Percentiles rank a stretch among this genome's conserved stretches.
phyloP scores from a whole-genome alignment of 1,284 basidiomycete genomes.

The Stygiomarasmius scandens region DNA sequence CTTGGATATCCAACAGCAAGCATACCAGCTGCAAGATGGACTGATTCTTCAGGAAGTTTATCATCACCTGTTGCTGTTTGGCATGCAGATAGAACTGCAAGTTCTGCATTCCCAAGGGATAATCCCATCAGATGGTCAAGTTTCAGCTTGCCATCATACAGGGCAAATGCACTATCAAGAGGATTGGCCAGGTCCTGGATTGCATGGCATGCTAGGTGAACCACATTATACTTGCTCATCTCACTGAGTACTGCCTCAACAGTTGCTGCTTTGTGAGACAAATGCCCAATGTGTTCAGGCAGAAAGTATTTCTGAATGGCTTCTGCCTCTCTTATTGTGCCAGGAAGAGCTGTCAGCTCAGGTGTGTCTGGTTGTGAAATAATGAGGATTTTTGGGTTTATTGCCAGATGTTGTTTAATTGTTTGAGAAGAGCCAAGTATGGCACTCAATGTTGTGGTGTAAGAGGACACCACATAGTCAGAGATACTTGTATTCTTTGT shows the following conservation, averaged over 20 bases:
- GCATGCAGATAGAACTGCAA: too few species aligned
- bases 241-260: slow-evolving; percentile 7
- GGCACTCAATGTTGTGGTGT: too few species aligned
- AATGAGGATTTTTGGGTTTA: background rate
- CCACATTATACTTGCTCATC: slow-evolving; percentile 11
- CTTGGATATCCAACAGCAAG: slow-evolving; percentile 19
- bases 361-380: slow-evolving; percentile 3
- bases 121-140: too few species aligned
- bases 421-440: background rate
- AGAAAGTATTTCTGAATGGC: background rate
- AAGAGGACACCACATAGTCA: slow-evolving; percentile 16
- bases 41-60: slow-evolving; percentile 19
- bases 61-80: too few species aligned
- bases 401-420: background rate
- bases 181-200: slow-evolving; percentile 16
- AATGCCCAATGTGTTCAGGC: background rate
- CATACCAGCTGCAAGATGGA: slow-evolving; percentile 21
- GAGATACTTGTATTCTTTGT: slow-evolving; percentile 2
- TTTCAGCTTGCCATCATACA: too few species aligned
- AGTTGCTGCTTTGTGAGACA: slow-evolving; percentile 9
- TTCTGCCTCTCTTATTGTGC: background rate
- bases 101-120: too few species aligned
- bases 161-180: too few species aligned
- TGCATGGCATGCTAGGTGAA: slow-evolving; percentile 24
- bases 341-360: background rate